Evolutionary conservation across 768 basidiomycete species (phyloP).

Genomic region (Albatrellus ellisii): DNA sequence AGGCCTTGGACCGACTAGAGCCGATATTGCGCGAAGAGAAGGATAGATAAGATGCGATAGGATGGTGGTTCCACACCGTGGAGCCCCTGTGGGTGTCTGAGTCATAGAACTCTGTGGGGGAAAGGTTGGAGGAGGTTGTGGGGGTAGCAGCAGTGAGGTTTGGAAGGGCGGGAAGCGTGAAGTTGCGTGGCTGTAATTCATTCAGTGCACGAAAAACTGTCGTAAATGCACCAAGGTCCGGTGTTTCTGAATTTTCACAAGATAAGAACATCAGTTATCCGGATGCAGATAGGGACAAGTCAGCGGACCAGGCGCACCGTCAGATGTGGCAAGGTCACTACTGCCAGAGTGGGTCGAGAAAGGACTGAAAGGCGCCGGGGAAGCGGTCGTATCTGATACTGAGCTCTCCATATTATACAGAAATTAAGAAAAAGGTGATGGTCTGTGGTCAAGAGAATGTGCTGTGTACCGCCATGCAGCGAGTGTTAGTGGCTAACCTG

Average conservation of each 20-base stretch:
- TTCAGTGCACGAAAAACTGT: slow-evolving; percentile 55
- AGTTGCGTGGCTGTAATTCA: slow-evolving; percentile 34
- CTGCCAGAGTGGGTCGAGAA: slow-evolving; percentile 20
- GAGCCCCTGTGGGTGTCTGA: slow-evolving; percentile 31
- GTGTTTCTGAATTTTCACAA: slow-evolving; percentile 51
- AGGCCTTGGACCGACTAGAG: slow-evolving; percentile 11
- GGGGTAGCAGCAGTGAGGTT: slow-evolving; percentile 1
- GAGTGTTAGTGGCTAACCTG: too few species aligned
- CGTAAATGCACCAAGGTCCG: slow-evolving; percentile 62
- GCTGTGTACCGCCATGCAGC: not conserved
- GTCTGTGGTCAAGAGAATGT: slow-evolving; percentile 1
- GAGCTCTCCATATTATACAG: slow-evolving; percentile 19
- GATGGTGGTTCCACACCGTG: slow-evolving; percentile 52
- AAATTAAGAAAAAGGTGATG: not conserved
- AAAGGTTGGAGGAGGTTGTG: slow-evolving; percentile 18
- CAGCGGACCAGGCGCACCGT: slow-evolving; percentile 18
- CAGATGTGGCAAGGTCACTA: slow-evolving; percentile 24
- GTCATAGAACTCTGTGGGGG: slow-evolving; percentile 24
- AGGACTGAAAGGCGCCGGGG: slow-evolving; percentile 26
- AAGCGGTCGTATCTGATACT: slow-evolving; percentile 23
- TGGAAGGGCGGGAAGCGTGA: slow-evolving; percentile 9
- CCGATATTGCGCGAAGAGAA: slow-evolving; percentile 16
- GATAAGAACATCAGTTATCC: slow-evolving; percentile 1
- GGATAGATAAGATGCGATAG: slow-evolving; percentile 44
- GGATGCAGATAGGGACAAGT: too few species aligned